Conservation (phyloP, 176 grass and related monocot genomes). For the Ampelocalamus luodianensis region DNA sequence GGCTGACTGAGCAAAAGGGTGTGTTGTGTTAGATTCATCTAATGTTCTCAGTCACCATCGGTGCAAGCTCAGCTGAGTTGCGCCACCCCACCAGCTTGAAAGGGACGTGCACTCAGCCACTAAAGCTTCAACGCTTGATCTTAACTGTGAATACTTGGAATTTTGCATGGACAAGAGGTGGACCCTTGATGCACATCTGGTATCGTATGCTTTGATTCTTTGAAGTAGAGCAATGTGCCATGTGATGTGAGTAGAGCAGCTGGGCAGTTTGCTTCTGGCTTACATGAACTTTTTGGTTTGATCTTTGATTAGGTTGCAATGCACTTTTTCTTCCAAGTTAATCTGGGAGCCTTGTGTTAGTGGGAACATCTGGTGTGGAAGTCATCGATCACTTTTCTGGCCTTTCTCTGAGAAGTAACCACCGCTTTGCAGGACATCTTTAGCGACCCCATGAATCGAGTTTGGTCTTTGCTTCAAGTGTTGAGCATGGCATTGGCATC, state of each 20-base stretch:
- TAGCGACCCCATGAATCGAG: not conserved
- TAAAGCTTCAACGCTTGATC: conserved; percentile 1
- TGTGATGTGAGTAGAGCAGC: conserved; percentile 10
- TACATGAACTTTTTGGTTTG: conserved; percentile 28
- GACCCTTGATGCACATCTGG: not conserved
- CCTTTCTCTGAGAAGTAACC: conserved; percentile 28
- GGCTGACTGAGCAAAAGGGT: conserved; percentile 1
- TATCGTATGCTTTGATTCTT: conserved; percentile 17
- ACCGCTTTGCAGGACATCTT: conserved; percentile 6
- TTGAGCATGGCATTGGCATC: conserved; percentile 44
- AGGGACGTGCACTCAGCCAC: not conserved
- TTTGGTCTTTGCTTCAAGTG: conserved; percentile 36
- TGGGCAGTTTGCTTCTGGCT: conserved; percentile 42
- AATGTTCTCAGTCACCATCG: not conserved
- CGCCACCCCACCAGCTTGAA: conserved; percentile 19
- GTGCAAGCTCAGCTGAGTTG: not conserved
- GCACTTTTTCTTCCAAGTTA: not conserved
- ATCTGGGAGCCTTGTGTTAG: conserved; percentile 19
- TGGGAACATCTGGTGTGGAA: conserved; percentile 34
- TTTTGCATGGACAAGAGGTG: not conserved
- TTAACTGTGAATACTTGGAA: not conserved
- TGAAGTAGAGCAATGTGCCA: conserved; percentile 15
- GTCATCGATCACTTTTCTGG: not conserved
- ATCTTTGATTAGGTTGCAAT: conserved; percentile 14
- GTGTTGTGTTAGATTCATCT: conserved; percentile 19